phyloP scores from a whole-genome alignment of 2,329 filamentous ascomycete genomes.

The Verticillium isaacii region DNA sequence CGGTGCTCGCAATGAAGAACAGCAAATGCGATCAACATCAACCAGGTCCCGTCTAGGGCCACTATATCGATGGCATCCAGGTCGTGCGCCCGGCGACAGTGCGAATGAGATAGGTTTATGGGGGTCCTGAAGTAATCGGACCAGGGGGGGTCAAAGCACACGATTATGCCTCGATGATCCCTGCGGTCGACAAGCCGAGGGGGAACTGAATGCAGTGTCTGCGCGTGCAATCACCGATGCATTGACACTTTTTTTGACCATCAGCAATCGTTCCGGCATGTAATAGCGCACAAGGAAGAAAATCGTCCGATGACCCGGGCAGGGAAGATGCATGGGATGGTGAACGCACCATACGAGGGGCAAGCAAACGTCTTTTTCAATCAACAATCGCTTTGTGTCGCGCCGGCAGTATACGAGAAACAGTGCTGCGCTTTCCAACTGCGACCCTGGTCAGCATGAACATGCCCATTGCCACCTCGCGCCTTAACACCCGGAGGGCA shows the following conservation, averaged over 20 bases:
- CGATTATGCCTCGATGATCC: conserved; percentile 6
- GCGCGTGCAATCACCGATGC: conserved; percentile 10
- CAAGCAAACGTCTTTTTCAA: background rate
- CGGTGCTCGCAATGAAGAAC: conserved; percentile 1
- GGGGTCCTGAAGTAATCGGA: conserved; percentile 4
- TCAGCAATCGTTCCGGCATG: conserved; percentile 3
- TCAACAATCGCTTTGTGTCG: background rate
- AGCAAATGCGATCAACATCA: conserved; percentile 4
- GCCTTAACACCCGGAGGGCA: background rate
- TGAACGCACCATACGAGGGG: background rate
- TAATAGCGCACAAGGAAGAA: conserved; percentile 3
- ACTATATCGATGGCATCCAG: conserved; percentile 6
- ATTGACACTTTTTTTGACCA: conserved; percentile 7
- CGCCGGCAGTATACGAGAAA: background rate
- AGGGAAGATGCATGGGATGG: conserved; percentile 12
- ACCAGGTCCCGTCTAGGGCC: conserved; percentile 5
- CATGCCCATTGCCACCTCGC: background rate
- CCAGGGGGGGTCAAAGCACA: background rate
- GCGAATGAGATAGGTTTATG: conserved; percentile 2
- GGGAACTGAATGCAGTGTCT: conserved; percentile 7
- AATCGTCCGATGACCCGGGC: conserved; percentile 1
- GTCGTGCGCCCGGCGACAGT: conserved; percentile 10
- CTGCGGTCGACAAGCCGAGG: conserved; percentile 10
- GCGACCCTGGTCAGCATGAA: background rate
- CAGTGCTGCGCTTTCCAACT: background rate